These are phyloP conservation scores for Yarrowia alimentaria DNA, from an alignment of 805 yeast species.

Conservation along the genomic window DNA sequence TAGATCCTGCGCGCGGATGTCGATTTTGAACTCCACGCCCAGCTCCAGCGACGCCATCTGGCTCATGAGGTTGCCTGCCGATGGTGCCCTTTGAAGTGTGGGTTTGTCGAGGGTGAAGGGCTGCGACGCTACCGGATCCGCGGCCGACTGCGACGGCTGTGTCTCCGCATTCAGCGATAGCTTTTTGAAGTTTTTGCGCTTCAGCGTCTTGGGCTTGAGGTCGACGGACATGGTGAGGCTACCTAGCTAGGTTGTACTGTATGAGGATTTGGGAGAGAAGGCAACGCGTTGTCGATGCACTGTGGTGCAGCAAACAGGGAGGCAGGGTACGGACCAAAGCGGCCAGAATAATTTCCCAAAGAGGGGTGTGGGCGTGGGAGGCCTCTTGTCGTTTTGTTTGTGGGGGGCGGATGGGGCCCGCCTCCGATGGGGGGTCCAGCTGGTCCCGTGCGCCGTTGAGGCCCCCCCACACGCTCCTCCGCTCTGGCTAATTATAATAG, in stretches of 20 bases:
- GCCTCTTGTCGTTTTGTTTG: too few species aligned
- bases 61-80: constrained; percentile 23
- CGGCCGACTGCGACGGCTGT: constrained; percentile 27
- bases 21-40: constrained; percentile 54
- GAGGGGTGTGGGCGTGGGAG: too few species aligned
- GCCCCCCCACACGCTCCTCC: too few species aligned
- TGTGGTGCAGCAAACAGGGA: too few species aligned
- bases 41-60: constrained; percentile 51
- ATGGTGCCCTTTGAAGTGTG: constrained; percentile 20
- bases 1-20: constrained; percentile 62
- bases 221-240: constrained; percentile 23
- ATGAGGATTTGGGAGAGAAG: constrained; percentile 21
- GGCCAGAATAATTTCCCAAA: too few species aligned
- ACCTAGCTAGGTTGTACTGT: too few species aligned
- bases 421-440: too few species aligned
- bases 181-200: constrained; percentile 59
- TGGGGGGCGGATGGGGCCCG: too few species aligned
- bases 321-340: neutral
- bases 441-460: too few species aligned
- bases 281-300: constrained; percentile 26
- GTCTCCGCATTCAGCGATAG: constrained; percentile 43
- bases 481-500: too few species aligned
- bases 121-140: neutral
- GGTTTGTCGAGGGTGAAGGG: constrained; percentile 28
- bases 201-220: constrained; percentile 44